Percentiles rank a stretch among this genome's conserved stretches.
Conservation (phyloP, 2,329 filamentous ascomycete genomes). For the Xylaria arbuscula region DNA sequence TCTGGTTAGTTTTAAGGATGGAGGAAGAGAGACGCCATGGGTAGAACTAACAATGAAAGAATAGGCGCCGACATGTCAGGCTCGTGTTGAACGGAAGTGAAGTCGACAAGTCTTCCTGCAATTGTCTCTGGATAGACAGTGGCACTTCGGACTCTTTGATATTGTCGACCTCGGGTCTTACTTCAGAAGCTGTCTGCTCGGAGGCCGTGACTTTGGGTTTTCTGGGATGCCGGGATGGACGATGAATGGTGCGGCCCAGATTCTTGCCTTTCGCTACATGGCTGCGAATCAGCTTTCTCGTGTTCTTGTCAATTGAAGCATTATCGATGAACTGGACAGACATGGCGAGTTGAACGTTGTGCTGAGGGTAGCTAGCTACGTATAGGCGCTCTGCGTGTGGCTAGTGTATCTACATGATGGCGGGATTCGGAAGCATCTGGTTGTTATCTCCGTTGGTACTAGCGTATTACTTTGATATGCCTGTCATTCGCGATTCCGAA, state of each 20-base stretch:
- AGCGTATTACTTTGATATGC: neutral
- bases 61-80: conserved; percentile 24
- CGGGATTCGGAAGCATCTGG: conserved; percentile 6
- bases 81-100: conserved; percentile 28
- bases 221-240: conserved; percentile 25
- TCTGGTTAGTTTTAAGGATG: conserved; percentile 1
- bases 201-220: conserved; percentile 2
- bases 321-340: conserved; percentile 39
- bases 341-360: conserved; percentile 21
- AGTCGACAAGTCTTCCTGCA: conserved; percentile 27
- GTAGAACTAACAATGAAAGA: conserved; percentile 24
- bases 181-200: neutral
- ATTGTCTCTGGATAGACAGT: conserved; percentile 18
- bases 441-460: conserved; percentile 15
- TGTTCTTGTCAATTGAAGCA: conserved; percentile 32
- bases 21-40: neutral
- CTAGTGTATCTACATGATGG: neutral
- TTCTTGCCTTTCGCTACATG: conserved; percentile 43
- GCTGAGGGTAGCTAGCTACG: neutral
- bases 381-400: neutral
- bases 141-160: neutral
- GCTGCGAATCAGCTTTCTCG: conserved; percentile 39
- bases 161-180: neutral
- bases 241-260: conserved; percentile 29
- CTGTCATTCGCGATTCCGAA: neutral